Evolutionary conservation across 2,329 filamentous ascomycete species (phyloP).

Genomic region (Madurella fahalii): DNA sequence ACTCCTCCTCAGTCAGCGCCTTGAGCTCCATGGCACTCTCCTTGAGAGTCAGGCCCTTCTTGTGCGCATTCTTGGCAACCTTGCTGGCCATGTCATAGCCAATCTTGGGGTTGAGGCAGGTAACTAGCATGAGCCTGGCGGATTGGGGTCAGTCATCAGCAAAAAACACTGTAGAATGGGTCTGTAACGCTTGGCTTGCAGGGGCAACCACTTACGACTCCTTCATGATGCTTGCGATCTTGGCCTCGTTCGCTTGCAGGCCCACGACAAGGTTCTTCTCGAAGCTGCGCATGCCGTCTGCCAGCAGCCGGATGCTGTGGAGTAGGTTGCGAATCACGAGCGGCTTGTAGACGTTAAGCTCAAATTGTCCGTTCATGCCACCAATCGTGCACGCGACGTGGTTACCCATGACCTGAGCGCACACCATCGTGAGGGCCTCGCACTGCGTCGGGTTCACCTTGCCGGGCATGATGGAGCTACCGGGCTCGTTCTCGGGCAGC

Average conservation of each 20-base stretch:
- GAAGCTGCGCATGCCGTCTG: conserved; percentile 92
- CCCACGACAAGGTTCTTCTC: conserved; percentile 88
- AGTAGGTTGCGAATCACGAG: conserved; percentile 92
- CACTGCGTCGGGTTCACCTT: conserved; percentile 99
- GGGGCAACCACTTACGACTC: conserved; percentile 66
- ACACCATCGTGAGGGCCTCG: conserved; percentile 96
- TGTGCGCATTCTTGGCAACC: conserved; percentile 97
- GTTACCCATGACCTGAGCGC: conserved; percentile 97
- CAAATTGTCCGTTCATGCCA: conserved; percentile 96
- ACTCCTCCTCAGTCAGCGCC: conserved; percentile 82
- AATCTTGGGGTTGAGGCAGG: conserved; percentile 95
- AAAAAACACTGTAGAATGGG: background rate
- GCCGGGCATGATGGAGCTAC: conserved; percentile 97
- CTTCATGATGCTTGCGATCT: conserved; percentile 85
- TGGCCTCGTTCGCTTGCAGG: conserved; percentile 87
- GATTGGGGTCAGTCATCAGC: conserved; percentile 16
- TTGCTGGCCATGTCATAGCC: conserved; percentile 97
- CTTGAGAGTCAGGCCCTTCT: conserved; percentile 94
- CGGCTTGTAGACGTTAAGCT: conserved; percentile 98
- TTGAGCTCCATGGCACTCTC: conserved; percentile 90
- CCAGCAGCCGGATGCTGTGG: conserved; percentile 82
- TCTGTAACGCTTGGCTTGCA: background rate
- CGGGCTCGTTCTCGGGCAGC: conserved; percentile 96
- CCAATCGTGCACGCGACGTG: conserved; percentile 88
- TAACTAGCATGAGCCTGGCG: conserved; percentile 88